A percentile compares a stretch with the other conserved stretches of the same genome.
phyloP scores from a whole-genome alignment of 2,329 filamentous ascomycete species.

The Aspergillus sp. region DNA sequence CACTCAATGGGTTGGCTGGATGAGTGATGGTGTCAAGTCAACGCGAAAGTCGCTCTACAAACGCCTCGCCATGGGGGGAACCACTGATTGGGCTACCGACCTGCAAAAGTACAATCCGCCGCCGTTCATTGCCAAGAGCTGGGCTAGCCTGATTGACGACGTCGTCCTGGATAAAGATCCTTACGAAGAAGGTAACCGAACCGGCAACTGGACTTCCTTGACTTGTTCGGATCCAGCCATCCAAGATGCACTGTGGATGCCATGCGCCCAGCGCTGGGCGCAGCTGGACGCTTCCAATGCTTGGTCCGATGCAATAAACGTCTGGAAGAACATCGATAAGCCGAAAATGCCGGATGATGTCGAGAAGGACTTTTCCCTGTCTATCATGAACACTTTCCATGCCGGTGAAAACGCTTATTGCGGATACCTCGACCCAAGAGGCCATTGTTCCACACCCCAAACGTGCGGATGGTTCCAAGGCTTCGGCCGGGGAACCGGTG shows the following conservation, averaged over 20 bases:
- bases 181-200: slow-evolving; percentile 4
- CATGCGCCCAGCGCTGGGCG: slow-evolving; percentile 7
- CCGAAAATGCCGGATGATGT: neutral
- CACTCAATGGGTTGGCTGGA: slow-evolving; percentile 9
- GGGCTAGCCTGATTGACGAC: slow-evolving; percentile 1
- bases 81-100: slow-evolving; percentile 38
- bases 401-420: neutral
- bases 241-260: slow-evolving; percentile 6
- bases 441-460: neutral
- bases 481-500: neutral
- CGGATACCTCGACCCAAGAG: neutral
- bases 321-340: neutral
- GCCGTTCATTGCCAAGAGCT: slow-evolving; percentile 7
- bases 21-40: slow-evolving; percentile 5
- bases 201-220: slow-evolving; percentile 8
- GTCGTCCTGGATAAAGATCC: slow-evolving; percentile 4
- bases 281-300: slow-evolving; percentile 7
- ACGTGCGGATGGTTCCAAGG: neutral
- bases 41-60: slow-evolving; percentile 18
- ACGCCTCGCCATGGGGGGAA: slow-evolving; percentile 30
- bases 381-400: slow-evolving; percentile 2
- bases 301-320: slow-evolving; percentile 3
- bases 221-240: slow-evolving; percentile 10
- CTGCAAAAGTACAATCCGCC: slow-evolving; percentile 15
- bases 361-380: neutral